Evolutionary conservation across 148 eudicot species (phyloP), one percentile per base, ranked within the genome.

Genomic region (Diospyros kaki): DNA sequence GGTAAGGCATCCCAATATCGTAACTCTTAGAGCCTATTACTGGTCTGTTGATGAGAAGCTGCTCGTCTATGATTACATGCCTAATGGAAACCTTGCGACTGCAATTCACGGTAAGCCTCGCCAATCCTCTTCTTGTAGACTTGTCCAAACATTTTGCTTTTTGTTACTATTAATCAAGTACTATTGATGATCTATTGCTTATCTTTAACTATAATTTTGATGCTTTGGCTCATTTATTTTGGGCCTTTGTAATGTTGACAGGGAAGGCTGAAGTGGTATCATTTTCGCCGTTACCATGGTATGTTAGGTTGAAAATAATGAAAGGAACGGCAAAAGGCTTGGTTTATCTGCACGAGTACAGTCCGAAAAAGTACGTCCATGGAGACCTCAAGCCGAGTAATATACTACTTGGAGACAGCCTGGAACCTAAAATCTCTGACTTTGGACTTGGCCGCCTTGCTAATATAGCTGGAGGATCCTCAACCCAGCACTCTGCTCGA

Each of bases 41-140:
- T 95, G 97, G 97, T 92, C 97, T 52, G 89, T 89, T 46, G 97
- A 95, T 67, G 99, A 95, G 94, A 95, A 95, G 90, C 87, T 95
- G 15, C 93, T 95, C 28, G 91, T 95, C 55, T 95, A 95, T 78
- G 99, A 95, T 28, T 90, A 80, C 75, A 78, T 87, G 60, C 80
- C 92, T 3, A 84, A 90, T 76, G 99, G 97, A 66, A 95, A 86
- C 84, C 91, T 95, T 80, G 83, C 86, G 43, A 75, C 88, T 81
- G 97, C 99, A 51, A 80, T 92, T 76, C 99, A 92, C 76, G 97
- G 99, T 90, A 78, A 80, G 87, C 79, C 64, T 80, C 65, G 6
- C 66, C 54, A 39, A 66, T 17, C 59, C 64, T 69, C 74, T 17
- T 79, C 28, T 28, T 28, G 28, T 28, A 28, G 28, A 28, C 28